A percentile compares a stretch with the other conserved stretches of the same genome.
Evolutionary conservation across 441 rosid species (phyloP).

Genomic region (Populus hybrid): DNA sequence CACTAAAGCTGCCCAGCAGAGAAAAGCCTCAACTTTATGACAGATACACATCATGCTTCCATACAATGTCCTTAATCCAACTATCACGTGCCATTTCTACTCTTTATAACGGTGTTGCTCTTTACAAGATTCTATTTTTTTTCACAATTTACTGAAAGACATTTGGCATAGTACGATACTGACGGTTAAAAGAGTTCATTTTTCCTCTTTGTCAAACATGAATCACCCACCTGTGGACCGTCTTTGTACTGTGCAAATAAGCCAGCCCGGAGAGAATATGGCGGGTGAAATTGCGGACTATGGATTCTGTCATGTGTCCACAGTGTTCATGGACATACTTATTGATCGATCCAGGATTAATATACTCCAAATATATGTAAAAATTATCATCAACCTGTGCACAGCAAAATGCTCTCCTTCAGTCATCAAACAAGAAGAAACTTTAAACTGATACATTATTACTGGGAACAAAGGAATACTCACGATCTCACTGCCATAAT

Average conservation of each 20-base stretch:
- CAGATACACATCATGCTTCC: background rate
- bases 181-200: background rate
- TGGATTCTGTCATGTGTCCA: no score
- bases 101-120: background rate
- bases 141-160: conserved; percentile 5
- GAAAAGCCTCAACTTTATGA: conserved; percentile 6
- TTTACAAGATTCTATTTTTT: background rate
- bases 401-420: conserved; percentile 9
- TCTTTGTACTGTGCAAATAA: conserved; percentile 32
- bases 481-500: conserved; percentile 87
- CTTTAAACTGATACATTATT: background rate
- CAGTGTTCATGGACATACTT: no score
- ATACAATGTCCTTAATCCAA: background rate
- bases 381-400: conserved; percentile 74
- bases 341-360: conserved; percentile 86
- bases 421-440: conserved; percentile 11
- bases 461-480: conserved; percentile 28
- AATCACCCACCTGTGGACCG: conserved; percentile 90
- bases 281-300: no score
- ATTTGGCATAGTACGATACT: background rate
- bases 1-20: background rate
- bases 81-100: no score
- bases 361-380: conserved; percentile 82
- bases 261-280: no score
- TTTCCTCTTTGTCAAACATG: background rate